phyloP scores from a whole-genome alignment of 306 rosid genomes.

The Trichosanthes truncata region DNA sequence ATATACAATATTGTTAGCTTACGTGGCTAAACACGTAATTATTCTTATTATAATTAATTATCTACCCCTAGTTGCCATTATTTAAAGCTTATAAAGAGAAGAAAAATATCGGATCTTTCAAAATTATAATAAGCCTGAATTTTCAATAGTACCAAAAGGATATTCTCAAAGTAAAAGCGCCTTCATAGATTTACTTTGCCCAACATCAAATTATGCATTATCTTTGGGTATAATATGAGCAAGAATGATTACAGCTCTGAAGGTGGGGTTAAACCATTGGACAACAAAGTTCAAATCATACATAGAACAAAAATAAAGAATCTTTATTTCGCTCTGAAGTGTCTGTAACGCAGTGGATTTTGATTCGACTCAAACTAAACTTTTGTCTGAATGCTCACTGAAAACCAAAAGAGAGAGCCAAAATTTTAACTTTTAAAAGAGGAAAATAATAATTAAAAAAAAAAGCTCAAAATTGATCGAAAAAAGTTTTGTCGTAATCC shows the following conservation, averaged over 20 bases:
- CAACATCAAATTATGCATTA: neutral
- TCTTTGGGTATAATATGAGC: neutral
- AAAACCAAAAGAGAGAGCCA: neutral
- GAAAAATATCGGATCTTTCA: neutral
- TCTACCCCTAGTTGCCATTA: neutral
- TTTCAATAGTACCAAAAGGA: neutral
- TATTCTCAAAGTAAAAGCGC: neutral
- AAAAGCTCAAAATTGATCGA: neutral
- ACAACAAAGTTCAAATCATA: neutral
- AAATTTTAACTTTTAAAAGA: neutral
- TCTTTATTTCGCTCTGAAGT: neutral
- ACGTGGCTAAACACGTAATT: too few species aligned
- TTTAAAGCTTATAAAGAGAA: too few species aligned
- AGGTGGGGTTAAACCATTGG: neutral
- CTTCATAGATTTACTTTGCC: neutral
- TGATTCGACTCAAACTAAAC: neutral
- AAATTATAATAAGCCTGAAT: neutral
- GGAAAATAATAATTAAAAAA: too few species aligned
- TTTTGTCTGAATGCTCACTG: neutral
- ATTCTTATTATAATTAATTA: neutral
- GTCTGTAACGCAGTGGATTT: neutral
- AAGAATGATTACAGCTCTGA: neutral
- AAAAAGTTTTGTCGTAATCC: slow-evolving; percentile 6
- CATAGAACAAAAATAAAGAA: neutral
- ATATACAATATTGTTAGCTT: too few species aligned